Conservation (phyloP, 106 monocot species). For the Dendrobium catenatum region DNA sequence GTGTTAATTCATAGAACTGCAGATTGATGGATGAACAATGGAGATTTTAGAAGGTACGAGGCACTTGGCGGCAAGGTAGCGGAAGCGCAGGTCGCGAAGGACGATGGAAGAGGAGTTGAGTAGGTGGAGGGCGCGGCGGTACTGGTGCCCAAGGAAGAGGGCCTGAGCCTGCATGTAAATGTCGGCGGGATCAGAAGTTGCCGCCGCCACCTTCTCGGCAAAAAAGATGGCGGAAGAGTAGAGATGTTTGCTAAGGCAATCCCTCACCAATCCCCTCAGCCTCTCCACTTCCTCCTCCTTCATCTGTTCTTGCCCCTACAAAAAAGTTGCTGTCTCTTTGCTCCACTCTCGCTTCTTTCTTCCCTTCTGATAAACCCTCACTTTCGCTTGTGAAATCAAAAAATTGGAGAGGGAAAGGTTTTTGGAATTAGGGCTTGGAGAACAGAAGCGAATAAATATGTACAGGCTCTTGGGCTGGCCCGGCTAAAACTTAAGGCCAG, state of each 20-base stretch:
- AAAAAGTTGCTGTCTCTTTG: not conserved
- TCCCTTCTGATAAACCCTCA: slow-evolving; percentile 4
- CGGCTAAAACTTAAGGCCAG: too few relatives aligned
- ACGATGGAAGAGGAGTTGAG: slow-evolving; percentile 74
- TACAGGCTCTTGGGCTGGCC: too few relatives aligned
- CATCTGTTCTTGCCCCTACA: slow-evolving; percentile 20
- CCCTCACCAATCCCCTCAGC: slow-evolving; percentile 80
- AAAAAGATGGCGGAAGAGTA: slow-evolving; percentile 97
- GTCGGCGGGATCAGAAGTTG: slow-evolving; percentile 82
- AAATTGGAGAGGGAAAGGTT: not conserved
- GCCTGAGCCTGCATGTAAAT: slow-evolving; percentile 99
- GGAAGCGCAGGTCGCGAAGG: slow-evolving; percentile 81
- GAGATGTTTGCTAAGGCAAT: slow-evolving; percentile 91
- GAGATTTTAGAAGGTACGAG: slow-evolving; percentile 30
- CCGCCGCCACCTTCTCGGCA: slow-evolving; percentile 87
- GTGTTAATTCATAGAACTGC: not conserved
- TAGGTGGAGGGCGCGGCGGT: slow-evolving; percentile 87
- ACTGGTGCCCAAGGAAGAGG: slow-evolving; percentile 83
- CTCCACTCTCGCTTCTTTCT: not conserved
- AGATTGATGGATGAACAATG: not conserved
- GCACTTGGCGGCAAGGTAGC: slow-evolving; percentile 98
- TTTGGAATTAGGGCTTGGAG: not conserved
- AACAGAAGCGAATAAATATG: too few relatives aligned
- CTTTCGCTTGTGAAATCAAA: not conserved
- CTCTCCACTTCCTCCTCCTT: slow-evolving; percentile 78